phyloP scores from a whole-genome alignment of 306 rosid species.

The Gleditsia sinensis region DNA sequence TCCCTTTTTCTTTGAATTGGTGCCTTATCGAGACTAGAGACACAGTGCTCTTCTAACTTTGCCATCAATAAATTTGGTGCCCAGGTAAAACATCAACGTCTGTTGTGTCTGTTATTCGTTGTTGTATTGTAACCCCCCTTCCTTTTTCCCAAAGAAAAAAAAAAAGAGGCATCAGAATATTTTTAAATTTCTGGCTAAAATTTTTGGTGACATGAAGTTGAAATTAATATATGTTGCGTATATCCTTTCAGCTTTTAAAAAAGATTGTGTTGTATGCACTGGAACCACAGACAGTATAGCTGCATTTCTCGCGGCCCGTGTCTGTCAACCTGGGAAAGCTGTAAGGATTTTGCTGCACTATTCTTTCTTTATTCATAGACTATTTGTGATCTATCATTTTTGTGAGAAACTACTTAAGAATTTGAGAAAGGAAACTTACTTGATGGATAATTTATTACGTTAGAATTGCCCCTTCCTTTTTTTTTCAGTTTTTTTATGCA shows the following conservation, averaged over 20 bases:
- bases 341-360: conserved; percentile 48
- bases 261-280: conserved; percentile 74
- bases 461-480: not conserved
- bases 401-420: not conserved
- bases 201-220: conserved; percentile 17
- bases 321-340: conserved; percentile 83
- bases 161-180: not conserved
- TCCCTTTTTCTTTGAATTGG: not conserved
- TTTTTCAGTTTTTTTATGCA: not conserved
- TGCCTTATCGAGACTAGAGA: no score
- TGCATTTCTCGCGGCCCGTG: conserved; percentile 92
- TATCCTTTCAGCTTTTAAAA: conserved; percentile 65
- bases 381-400: conserved; percentile 9
- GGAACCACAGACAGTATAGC: conserved; percentile 99
- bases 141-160: no score
- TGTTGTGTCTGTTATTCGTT: no score
- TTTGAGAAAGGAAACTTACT: not conserved
- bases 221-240: conserved; percentile 8
- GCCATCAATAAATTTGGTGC: no score
- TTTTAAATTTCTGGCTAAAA: conserved; percentile 1
- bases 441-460: not conserved
- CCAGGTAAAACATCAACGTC: no score
- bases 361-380: not conserved
- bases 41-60: no score
- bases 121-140: no score